Base-by-base conservation (phyloP, 257 asterid genomes). In the Solanum piurae region DNA sequence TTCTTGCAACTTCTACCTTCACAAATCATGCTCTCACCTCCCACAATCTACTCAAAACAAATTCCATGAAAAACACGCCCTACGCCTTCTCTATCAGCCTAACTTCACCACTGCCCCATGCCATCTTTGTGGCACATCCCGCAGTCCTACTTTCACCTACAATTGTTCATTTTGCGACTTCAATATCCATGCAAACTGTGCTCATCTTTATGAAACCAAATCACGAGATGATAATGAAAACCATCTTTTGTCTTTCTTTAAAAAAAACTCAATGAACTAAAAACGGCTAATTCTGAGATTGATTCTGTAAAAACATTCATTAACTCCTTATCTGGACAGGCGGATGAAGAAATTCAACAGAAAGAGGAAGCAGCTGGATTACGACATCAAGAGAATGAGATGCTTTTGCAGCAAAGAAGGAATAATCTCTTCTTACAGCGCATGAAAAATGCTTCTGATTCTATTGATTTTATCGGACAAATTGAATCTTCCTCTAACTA, bases 101-200 rank as follows among this genome's bases (percentile, higher is more conserved):
- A 33, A 88, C 62, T 82, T 40, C 34, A 27, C 4, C 4, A 12
- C 6, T 20, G 27, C 36, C 1, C 4, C 71, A 12, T 83, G 86
- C 68, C 23, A 83, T n/a, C 4, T 20, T 46, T 88, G 88, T 38
- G 88, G 87, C 5, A 84, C 38, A 33, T 79, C 76, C 4, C 68
- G 88, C 87, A 69, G 71, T 31, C 33, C 62, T 25, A 80, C 68
- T 3, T 79, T 88, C 87, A 62, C 75, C 21, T 88, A 77, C 84
- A 79, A 34, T 34, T 88, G 90, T 83, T 34, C 86, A 0, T 14
- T 49, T 12, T 88, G 90, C 86, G 36, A 88, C 9, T 88, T 77
- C 23, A 80, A 88, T 21, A 13, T 88, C 7, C 90, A 88, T 38
- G 87, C 90, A 8, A 64, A 31, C 80, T 88, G 90, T 25, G 76